phyloP scores from a whole-genome alignment of 2,329 filamentous ascomycete genomes.

The Ophiobolus disseminans region DNA sequence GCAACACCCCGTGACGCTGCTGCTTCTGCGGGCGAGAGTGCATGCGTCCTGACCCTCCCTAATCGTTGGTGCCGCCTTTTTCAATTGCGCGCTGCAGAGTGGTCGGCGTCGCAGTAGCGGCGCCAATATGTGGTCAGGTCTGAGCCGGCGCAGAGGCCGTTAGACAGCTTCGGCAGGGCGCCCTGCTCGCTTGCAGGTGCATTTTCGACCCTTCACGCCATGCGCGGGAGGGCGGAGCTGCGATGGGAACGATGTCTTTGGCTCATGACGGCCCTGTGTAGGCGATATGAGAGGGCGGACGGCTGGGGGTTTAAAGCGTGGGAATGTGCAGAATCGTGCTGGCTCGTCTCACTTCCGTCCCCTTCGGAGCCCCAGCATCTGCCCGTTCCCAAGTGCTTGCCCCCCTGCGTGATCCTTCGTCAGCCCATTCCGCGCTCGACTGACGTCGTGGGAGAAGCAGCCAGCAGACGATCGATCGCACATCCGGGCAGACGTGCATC shows the following conservation, averaged over 20 bases:
- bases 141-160: conserved; percentile 21
- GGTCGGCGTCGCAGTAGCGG: conserved; percentile 10
- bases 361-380: conserved; percentile 25
- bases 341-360: conserved; percentile 38
- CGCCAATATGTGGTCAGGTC: conserved; percentile 16
- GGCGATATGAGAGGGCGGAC: conserved; percentile 35
- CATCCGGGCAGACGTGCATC: conserved; percentile 26
- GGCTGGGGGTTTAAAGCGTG: conserved; percentile 34
- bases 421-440: conserved; percentile 26
- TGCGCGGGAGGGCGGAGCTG: conserved; percentile 26
- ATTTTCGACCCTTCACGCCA: conserved; percentile 4
- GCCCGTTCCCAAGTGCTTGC: conserved; percentile 21
- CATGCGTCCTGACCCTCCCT: conserved; percentile 22
- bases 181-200: conserved; percentile 23
- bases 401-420: conserved; percentile 35
- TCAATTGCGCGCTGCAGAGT: conserved; percentile 19
- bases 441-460: neutral
- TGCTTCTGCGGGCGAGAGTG: too few species aligned
- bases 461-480: conserved; percentile 40
- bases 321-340: conserved; percentile 25
- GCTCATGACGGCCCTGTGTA: conserved; percentile 18
- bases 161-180: conserved; percentile 36
- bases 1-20: too few species aligned
- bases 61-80: conserved; percentile 19
- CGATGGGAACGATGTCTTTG: conserved; percentile 13